A percentile compares a stretch with the other conserved stretches of the same genome.
Conservation (phyloP, 2,329 filamentous ascomycete genomes). For the Sclerotinia trifoliorum region DNA sequence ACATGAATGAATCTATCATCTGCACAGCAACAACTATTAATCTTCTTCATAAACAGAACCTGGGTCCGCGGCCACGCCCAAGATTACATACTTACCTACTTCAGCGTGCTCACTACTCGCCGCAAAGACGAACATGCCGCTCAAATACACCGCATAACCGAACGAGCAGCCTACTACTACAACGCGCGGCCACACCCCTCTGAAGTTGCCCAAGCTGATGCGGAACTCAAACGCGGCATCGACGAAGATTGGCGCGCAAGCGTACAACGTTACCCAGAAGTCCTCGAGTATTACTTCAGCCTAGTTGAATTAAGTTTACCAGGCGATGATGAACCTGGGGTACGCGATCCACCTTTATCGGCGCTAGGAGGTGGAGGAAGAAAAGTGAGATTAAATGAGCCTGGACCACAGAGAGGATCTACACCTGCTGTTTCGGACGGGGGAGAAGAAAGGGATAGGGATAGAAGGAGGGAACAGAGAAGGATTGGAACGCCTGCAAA, state of each 20-base stretch:
- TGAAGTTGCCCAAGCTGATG: slow-evolving; percentile 64
- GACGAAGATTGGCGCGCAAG: slow-evolving; percentile 76
- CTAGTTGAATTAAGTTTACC: slow-evolving; percentile 67
- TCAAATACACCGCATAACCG: slow-evolving; percentile 56
- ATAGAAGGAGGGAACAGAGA: slow-evolving; percentile 24
- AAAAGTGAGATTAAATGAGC: slow-evolving; percentile 35
- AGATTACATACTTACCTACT: slow-evolving; percentile 67
- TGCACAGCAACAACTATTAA: neutral
- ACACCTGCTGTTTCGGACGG: slow-evolving; percentile 25
- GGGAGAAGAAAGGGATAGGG: slow-evolving; percentile 22
- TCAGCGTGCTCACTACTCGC: slow-evolving; percentile 58
- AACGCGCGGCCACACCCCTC: slow-evolving; percentile 56
- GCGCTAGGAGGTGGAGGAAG: slow-evolving; percentile 36
- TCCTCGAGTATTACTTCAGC: slow-evolving; percentile 77
- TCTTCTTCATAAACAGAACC: slow-evolving; percentile 44
- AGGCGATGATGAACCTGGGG: slow-evolving; percentile 56
- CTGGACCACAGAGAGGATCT: slow-evolving; percentile 28
- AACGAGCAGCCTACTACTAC: slow-evolving; percentile 58
- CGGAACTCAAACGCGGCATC: slow-evolving; percentile 67
- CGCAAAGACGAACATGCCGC: slow-evolving; percentile 57
- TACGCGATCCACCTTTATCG: slow-evolving; percentile 60
- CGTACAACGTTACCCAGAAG: slow-evolving; percentile 74
- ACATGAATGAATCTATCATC: neutral
- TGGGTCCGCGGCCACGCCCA: slow-evolving; percentile 66
- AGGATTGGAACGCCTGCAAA: slow-evolving; percentile 24